These are phyloP conservation scores for Fereydounia khargensis DNA, from an alignment of 1,284 basidiomycete genomes.

Conservation along the genomic window DNA sequence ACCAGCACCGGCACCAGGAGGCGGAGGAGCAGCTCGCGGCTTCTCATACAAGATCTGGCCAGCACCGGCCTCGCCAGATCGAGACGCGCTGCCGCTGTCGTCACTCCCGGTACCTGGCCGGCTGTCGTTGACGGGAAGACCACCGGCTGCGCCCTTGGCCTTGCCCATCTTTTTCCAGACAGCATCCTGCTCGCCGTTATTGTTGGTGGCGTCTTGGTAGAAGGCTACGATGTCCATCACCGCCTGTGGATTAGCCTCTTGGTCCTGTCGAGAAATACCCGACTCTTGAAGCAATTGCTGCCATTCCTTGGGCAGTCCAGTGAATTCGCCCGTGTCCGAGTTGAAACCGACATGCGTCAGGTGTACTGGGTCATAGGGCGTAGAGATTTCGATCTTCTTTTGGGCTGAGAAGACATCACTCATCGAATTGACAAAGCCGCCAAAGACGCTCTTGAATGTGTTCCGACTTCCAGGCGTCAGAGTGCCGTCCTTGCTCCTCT, in stretches of 20 bases:
- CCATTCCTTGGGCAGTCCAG: constrained; percentile 95
- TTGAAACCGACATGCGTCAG: constrained; percentile 99
- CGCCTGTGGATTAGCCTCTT: constrained; percentile 96
- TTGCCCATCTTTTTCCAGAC: constrained; percentile 58
- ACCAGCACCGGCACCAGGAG: constrained; percentile 19
- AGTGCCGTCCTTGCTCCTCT: constrained; percentile 27
- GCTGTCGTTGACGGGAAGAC: constrained; percentile 13
- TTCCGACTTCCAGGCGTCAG: constrained; percentile 26
- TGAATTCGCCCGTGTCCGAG: constrained; percentile 90
- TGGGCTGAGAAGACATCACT: constrained; percentile 72
- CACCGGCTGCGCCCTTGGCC: constrained; percentile 29
- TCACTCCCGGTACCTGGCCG: constrained; percentile 15
- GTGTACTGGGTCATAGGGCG: constrained; percentile 97
- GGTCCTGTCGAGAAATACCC: constrained; percentile 89
- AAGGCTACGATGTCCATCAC: constrained; percentile 99
- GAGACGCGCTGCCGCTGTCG: constrained; percentile 8
- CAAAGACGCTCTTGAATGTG: constrained; percentile 57
- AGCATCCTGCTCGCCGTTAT: constrained; percentile 45
- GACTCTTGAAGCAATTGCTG: constrained; percentile 94
- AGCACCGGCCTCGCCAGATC: neutral
- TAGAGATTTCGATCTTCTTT: constrained; percentile 90
- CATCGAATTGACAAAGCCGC: constrained; percentile 57
- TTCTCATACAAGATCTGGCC: constrained; percentile 29
- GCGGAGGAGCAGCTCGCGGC: constrained; percentile 35
- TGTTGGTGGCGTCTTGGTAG: constrained; percentile 72